Conservation (phyloP, 768 basidiomycete genomes). For the Boletellus emodensis region DNA sequence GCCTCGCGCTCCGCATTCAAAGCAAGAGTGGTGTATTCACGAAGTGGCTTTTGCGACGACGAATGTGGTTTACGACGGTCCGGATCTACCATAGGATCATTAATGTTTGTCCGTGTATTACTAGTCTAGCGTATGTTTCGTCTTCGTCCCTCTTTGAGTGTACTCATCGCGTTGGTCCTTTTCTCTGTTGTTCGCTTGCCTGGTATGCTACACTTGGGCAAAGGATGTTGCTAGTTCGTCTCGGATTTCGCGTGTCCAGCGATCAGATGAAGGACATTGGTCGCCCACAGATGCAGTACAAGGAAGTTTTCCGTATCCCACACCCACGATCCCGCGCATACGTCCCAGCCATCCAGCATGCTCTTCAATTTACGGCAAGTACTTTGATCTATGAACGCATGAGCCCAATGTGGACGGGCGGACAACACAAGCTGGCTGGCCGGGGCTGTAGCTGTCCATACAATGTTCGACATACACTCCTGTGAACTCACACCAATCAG, state of each 20-base stretch:
- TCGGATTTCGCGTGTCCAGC: background rate
- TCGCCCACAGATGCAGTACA: no score
- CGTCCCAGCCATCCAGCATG: no score
- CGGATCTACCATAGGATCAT: constrained; percentile 8
- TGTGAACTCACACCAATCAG: no score
- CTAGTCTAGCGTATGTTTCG: constrained; percentile 8
- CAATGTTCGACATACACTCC: background rate
- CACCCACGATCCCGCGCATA: no score
- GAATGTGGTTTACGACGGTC: constrained; percentile 11
- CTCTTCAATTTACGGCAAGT: background rate
- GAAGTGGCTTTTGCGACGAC: constrained; percentile 30
- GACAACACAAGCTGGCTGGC: background rate
- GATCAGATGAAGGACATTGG: background rate
- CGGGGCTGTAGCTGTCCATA: background rate
- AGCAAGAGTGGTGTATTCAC: constrained; percentile 3
- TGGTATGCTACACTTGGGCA: background rate
- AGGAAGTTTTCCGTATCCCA: no score
- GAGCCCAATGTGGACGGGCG: background rate
- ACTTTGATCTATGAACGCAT: background rate
- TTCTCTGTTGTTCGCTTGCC: background rate
- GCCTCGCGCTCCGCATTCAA: constrained; percentile 16
- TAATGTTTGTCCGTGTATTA: background rate
- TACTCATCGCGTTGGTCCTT: constrained; percentile 6
- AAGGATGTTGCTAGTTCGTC: background rate
- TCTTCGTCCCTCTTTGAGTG: constrained; percentile 3